Evolutionary conservation across 2,329 filamentous ascomycete species (phyloP).

Genomic region (Ophiostoma pallidulum): DNA sequence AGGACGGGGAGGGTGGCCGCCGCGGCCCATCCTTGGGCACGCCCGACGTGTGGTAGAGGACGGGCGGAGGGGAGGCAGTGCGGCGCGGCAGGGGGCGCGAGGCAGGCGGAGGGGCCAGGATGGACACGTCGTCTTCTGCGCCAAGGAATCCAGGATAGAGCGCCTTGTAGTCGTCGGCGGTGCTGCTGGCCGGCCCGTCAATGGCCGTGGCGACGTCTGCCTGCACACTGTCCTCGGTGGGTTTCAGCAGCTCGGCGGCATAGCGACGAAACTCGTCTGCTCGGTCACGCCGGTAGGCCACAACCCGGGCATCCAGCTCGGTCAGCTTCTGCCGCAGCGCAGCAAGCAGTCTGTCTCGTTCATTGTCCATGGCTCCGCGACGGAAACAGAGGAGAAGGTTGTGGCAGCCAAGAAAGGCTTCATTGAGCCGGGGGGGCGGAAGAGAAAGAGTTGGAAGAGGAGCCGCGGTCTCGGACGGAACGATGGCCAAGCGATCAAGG

Average conservation of each 20-base stretch:
- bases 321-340: constrained; percentile 44
- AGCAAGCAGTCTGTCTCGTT: constrained; percentile 35
- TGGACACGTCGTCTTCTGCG: constrained; percentile 23
- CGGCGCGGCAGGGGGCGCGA: constrained; percentile 14
- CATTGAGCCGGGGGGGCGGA: constrained; percentile 5
- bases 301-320: constrained; percentile 49
- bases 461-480: background rate
- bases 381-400: background rate
- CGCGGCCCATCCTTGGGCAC: constrained; percentile 27
- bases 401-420: constrained; percentile 3
- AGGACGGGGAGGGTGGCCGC: constrained; percentile 1
- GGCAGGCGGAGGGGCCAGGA: constrained; percentile 7
- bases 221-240: constrained; percentile 37
- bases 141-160: constrained; percentile 24
- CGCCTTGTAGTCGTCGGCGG: constrained; percentile 33
- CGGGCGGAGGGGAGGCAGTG: constrained; percentile 29
- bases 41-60: constrained; percentile 31
- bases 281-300: constrained; percentile 47
- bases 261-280: constrained; percentile 47
- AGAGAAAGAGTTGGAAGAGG: background rate
- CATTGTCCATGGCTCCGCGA: constrained; percentile 25
- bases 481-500: no score
- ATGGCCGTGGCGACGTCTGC: constrained; percentile 38
- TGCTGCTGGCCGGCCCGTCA: constrained; percentile 29
- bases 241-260: constrained; percentile 39